Conservation (phyloP, 768 basidiomycete species). For the Psilocybe tampanensis region DNA sequence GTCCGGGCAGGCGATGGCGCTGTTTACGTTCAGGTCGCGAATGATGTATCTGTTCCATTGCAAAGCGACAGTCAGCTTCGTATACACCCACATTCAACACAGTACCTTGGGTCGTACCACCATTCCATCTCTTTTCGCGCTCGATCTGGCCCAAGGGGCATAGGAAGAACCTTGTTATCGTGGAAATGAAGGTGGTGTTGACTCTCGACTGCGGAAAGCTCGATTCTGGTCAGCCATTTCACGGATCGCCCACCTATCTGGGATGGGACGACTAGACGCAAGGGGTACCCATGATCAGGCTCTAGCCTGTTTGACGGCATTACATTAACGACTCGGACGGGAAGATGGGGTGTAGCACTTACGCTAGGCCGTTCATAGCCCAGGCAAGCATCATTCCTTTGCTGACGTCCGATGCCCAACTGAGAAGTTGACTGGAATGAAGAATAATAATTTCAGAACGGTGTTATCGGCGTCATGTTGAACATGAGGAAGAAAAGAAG, state of each 20-base stretch:
- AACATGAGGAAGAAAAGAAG: too few relatives aligned
- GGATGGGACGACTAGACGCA: slow-evolving; percentile 65
- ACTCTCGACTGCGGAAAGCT: slow-evolving; percentile 49
- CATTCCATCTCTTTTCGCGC: slow-evolving; percentile 51
- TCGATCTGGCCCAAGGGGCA: slow-evolving; percentile 49
- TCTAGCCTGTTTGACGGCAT: slow-evolving; percentile 32
- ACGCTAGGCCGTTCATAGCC: slow-evolving; percentile 62
- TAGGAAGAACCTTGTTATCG: slow-evolving; percentile 69
- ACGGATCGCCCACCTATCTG: slow-evolving; percentile 65
- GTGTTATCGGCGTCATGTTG: background rate
- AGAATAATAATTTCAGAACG: slow-evolving; percentile 12
- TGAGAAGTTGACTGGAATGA: slow-evolving; percentile 33
- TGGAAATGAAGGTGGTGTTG: slow-evolving; percentile 52
- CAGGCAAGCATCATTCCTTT: slow-evolving; percentile 55
- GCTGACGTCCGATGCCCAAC: slow-evolving; percentile 45
- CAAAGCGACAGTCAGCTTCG: too few relatives aligned
- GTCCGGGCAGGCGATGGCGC: slow-evolving; percentile 55
- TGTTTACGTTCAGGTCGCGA: slow-evolving; percentile 63
- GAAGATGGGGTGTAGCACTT: slow-evolving; percentile 12
- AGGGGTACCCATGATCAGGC: slow-evolving; percentile 67
- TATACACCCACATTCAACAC: too few relatives aligned
- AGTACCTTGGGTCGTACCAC: slow-evolving; percentile 58
- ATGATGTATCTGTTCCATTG: slow-evolving; percentile 38
- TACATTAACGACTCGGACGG: background rate
- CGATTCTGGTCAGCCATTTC: slow-evolving; percentile 62